Conservation (phyloP, 495 filamentous ascomycete species). For the Xylaria palmicola region DNA sequence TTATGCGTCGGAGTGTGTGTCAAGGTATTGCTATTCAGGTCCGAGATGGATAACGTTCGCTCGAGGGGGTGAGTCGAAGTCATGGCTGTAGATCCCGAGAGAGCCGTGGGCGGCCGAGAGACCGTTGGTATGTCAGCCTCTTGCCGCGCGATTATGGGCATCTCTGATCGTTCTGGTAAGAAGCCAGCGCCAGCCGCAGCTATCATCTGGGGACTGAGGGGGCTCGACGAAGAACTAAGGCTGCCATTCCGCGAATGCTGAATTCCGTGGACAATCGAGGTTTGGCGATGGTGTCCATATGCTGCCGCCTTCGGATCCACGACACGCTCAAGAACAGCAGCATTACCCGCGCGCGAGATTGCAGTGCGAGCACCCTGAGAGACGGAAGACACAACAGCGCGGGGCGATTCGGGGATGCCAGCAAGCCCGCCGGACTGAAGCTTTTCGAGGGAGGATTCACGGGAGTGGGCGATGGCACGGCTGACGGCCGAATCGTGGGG, state of each 20-base stretch:
- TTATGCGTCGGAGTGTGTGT: slow-evolving; percentile 35
- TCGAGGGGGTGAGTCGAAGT: slow-evolving; percentile 35
- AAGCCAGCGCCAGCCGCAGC: slow-evolving; percentile 59
- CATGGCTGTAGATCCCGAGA: slow-evolving; percentile 42
- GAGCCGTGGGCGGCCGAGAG: slow-evolving; percentile 39
- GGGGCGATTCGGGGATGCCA: slow-evolving; percentile 41
- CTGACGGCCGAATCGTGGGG: slow-evolving; percentile 32
- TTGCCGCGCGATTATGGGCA: slow-evolving; percentile 41
- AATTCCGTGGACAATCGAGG: slow-evolving; percentile 89
- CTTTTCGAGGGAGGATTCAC: slow-evolving; percentile 51
- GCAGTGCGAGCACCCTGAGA: slow-evolving; percentile 36
- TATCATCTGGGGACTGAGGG: slow-evolving; percentile 80
- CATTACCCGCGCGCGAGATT: slow-evolving; percentile 42
- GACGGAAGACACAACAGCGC: slow-evolving; percentile 25
- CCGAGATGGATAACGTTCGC: slow-evolving; percentile 32
- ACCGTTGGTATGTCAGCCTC: slow-evolving; percentile 39
- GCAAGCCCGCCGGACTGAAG: slow-evolving; percentile 46
- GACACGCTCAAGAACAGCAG: slow-evolving; percentile 62
- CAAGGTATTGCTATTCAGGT: slow-evolving; percentile 14
- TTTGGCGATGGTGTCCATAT: slow-evolving; percentile 90
- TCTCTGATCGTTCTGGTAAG: slow-evolving; percentile 43
- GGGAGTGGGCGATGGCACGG: slow-evolving; percentile 46
- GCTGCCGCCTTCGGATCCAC: slow-evolving; percentile 48
- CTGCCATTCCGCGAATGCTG: slow-evolving; percentile 90
- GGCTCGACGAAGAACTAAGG: slow-evolving; percentile 63